phyloP scores from a whole-genome alignment of 441 rosid species.

The Rhodomyrtus psidioides region DNA sequence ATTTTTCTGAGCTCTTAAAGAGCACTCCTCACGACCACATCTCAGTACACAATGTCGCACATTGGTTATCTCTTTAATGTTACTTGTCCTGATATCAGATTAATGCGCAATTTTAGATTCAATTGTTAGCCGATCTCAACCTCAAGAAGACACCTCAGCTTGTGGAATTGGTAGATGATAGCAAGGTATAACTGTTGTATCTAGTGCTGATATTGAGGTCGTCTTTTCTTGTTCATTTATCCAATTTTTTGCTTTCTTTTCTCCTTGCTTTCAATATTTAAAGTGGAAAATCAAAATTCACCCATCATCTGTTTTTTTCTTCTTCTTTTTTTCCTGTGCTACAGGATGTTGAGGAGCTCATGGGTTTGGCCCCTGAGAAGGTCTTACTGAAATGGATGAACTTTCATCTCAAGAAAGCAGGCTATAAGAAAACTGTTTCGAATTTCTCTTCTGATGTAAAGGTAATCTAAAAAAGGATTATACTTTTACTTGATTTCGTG shows the following conservation, averaged over 20 bases:
- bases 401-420: conserved; percentile 67
- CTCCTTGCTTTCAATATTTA: background rate
- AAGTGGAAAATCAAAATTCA: background rate
- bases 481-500: background rate
- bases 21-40: background rate
- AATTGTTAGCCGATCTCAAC: conserved; percentile 63
- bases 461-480: conserved; percentile 18
- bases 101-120: conserved; percentile 39
- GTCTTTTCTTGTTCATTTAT: background rate
- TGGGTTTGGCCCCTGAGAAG: conserved; percentile 67
- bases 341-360: conserved; percentile 62
- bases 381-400: conserved; percentile 69
- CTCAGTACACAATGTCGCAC: background rate
- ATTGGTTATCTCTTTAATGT: background rate
- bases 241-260: background rate
- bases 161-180: conserved; percentile 62
- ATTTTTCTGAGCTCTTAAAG: background rate
- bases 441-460: conserved; percentile 65
- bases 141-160: conserved; percentile 78
- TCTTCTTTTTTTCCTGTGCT: background rate
- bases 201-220: background rate
- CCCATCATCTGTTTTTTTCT: background rate
- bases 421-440: conserved; percentile 49
- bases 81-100: background rate
- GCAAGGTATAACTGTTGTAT: conserved; percentile 22